These are phyloP conservation scores for Huntiella abstrusa DNA, from an alignment of 2,329 filamentous ascomycete species.

Conservation along the genomic window DNA sequence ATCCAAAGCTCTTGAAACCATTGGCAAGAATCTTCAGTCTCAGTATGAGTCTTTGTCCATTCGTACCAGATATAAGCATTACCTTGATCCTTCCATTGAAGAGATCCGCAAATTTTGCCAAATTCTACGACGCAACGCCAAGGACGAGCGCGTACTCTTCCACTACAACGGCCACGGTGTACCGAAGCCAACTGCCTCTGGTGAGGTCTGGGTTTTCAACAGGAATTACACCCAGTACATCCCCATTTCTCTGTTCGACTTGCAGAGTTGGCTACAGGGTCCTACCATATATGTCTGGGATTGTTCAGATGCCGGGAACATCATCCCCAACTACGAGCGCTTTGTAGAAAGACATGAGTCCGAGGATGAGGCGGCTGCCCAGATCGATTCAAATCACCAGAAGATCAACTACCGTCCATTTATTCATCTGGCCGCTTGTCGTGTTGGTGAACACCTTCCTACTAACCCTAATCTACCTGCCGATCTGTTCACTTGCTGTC, in stretches of 20 bases:
- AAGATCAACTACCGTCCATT: constrained; percentile 52
- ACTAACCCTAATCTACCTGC: constrained; percentile 87
- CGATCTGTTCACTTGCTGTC: constrained; percentile 85
- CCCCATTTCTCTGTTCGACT: constrained; percentile 81
- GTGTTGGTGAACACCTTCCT: constrained; percentile 75
- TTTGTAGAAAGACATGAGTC: constrained; percentile 90
- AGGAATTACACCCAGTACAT: constrained; percentile 98
- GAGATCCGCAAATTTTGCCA: constrained; percentile 95
- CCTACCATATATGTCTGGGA: constrained; percentile 97
- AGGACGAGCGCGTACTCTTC: constrained; percentile 89
- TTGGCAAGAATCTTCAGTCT: constrained; percentile 85
- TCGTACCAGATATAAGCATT: constrained; percentile 92
- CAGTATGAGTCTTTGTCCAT: constrained; percentile 94
- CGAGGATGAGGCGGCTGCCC: constrained; percentile 60
- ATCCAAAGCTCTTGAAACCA: constrained; percentile 77
- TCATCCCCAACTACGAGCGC: constrained; percentile 82
- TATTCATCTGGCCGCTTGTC: constrained; percentile 85
- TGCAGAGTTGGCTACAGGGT: constrained; percentile 88
- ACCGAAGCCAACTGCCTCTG: constrained; percentile 82
- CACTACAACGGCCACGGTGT: constrained; percentile 98
- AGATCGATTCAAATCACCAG: constrained; percentile 64
- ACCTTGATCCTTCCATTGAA: constrained; percentile 88
- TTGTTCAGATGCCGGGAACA: constrained; percentile 89
- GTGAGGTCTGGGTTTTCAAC: constrained; percentile 99
- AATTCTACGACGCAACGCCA: constrained; percentile 75